These are phyloP conservation scores for Sphenostylis stenocarpa DNA, from an alignment of 306 rosid genomes.

Conservation along the genomic window DNA sequence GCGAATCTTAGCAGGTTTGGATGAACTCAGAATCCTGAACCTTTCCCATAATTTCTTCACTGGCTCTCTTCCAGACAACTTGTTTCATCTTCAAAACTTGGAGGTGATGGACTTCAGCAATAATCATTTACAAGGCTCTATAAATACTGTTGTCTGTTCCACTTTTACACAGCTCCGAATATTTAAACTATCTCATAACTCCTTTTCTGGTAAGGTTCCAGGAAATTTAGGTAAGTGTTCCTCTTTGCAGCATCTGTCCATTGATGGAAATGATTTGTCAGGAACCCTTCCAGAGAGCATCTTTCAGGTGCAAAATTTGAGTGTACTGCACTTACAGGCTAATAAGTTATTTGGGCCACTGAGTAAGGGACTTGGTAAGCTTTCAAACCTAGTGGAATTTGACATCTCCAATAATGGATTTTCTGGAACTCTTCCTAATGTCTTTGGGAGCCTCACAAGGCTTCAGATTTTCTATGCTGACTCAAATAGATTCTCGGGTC, in stretches of 20 bases:
- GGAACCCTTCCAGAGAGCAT: constrained; percentile 26
- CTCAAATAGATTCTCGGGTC: constrained; percentile 13
- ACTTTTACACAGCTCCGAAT: background rate
- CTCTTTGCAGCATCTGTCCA: constrained; percentile 14
- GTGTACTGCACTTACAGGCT: background rate
- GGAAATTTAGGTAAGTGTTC: constrained; percentile 29
- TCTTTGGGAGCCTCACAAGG: constrained; percentile 27
- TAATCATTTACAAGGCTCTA: constrained; percentile 22
- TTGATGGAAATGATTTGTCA: constrained; percentile 28
- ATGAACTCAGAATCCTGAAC: constrained; percentile 31
- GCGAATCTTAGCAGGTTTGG: constrained; percentile 36
- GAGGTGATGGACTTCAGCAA: constrained; percentile 32
- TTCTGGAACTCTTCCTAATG: constrained; percentile 28
- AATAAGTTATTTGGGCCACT: constrained; percentile 31
- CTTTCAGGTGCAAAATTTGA: constrained; percentile 26
- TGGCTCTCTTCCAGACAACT: constrained; percentile 28
- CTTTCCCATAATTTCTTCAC: constrained; percentile 33
- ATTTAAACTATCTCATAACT: constrained; percentile 24
- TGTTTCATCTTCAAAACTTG: constrained; percentile 31
- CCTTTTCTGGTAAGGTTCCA: constrained; percentile 24
- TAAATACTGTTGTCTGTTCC: background rate
- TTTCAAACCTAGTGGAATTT: constrained; percentile 30
- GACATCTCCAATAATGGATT: constrained; percentile 28
- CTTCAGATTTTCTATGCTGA: constrained; percentile 26
- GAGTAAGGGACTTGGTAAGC: background rate